These are phyloP conservation scores for Trichoderma asperellum DNA, from an alignment of 2,329 filamentous ascomycete genomes.

Conservation along the genomic window DNA sequence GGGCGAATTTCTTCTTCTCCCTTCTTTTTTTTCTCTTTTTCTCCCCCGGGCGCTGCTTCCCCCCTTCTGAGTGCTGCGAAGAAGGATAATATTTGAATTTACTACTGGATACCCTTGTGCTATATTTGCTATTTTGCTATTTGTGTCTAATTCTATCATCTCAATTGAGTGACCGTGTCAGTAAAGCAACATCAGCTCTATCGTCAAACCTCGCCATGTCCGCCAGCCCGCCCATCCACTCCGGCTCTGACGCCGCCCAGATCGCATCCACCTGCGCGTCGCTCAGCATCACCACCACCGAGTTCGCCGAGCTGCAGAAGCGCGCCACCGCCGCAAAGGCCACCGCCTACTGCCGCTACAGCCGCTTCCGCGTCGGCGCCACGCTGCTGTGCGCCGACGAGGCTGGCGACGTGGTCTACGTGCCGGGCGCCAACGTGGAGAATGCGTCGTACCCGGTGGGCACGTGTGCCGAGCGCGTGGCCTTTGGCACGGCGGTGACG, in stretches of 20 bases:
- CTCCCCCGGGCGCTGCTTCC: not conserved
- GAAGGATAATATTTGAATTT: not conserved
- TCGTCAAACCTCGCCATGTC: constrained; percentile 11
- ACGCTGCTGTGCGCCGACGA: constrained; percentile 64
- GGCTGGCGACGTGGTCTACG: constrained; percentile 22
- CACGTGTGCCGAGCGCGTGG: constrained; percentile 94
- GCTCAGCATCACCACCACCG: constrained; percentile 59
- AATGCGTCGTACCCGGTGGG: constrained; percentile 92
- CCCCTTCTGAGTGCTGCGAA: constrained; percentile 1
- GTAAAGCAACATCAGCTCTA: not conserved
- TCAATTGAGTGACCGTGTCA: not conserved
- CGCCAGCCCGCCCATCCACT: constrained; percentile 32
- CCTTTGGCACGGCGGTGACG: constrained; percentile 77
- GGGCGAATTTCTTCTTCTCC: not conserved
- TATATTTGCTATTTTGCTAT: not conserved
- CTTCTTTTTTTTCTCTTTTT: not conserved
- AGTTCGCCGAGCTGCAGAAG: constrained; percentile 67
- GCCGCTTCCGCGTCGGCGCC: constrained; percentile 86
- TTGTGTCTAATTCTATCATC: not conserved
- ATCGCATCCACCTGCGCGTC: constrained; percentile 37
- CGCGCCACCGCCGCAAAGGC: constrained; percentile 72
- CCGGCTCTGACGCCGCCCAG: constrained; percentile 37
- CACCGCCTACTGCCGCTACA: constrained; percentile 90
- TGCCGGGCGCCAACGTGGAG: constrained; percentile 81
- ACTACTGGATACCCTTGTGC: not conserved